phyloP scores from a whole-genome alignment of 805 yeast genomes.

The Kuraishia piskuri region DNA sequence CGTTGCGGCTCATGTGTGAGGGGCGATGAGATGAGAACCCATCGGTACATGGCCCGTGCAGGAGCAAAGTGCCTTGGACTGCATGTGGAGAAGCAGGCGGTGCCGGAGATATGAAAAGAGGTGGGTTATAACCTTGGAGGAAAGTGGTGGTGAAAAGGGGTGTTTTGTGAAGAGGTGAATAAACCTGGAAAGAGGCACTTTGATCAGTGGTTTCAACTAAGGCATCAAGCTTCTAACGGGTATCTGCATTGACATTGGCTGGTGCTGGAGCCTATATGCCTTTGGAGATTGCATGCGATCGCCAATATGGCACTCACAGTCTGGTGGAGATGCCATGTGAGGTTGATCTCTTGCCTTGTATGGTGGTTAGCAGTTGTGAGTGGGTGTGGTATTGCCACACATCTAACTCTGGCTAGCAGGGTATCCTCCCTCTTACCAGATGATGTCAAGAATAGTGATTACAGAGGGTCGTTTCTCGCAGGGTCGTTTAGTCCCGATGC shows the following conservation, averaged over 20 bases:
- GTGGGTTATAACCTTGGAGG: neutral
- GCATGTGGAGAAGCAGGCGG: neutral
- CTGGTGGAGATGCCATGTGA: neutral
- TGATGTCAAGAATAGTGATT: conserved; percentile 17
- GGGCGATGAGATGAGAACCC: neutral
- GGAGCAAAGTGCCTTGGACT: neutral
- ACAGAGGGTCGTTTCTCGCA: conserved; percentile 30
- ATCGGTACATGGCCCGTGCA: neutral
- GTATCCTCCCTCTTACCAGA: conserved; percentile 22
- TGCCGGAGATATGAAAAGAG: neutral
- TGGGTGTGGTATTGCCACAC: conserved; percentile 22
- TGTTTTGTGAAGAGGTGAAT: too few species aligned
- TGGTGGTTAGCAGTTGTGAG: neutral
- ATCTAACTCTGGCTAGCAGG: conserved; percentile 26
- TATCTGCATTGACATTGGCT: too few species aligned
- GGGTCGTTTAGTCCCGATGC: conserved; percentile 70
- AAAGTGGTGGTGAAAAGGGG: too few species aligned
- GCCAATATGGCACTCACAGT: neutral
- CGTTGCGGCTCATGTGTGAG: neutral
- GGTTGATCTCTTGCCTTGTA: neutral
- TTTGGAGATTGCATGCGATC: too few species aligned
- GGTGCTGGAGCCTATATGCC: neutral
- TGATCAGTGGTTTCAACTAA: too few species aligned
- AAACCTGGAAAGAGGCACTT: too few species aligned
- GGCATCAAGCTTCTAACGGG: too few species aligned